phyloP scores from a whole-genome alignment of 148 eudicot species.

The Nepenthes gracilis region DNA sequence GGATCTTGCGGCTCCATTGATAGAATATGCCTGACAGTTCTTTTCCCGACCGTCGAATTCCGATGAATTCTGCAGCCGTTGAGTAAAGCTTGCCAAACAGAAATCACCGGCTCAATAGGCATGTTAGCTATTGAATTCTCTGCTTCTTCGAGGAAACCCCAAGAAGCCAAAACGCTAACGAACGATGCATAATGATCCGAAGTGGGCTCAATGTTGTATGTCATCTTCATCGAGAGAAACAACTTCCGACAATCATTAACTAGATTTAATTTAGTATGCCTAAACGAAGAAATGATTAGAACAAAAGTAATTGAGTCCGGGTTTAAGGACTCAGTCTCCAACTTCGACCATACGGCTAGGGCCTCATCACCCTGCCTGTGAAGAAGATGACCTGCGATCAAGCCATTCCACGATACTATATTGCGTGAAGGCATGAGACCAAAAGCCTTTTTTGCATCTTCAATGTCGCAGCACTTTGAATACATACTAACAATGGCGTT shows the following conservation, averaged over 20 bases:
- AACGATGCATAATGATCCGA: constrained; percentile 67
- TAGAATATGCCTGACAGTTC: constrained; percentile 54
- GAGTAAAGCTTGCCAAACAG: constrained; percentile 78
- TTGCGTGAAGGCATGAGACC: constrained; percentile 38
- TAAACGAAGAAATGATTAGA: constrained; percentile 54
- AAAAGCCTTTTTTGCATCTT: constrained; percentile 42
- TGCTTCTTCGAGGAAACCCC: constrained; percentile 78
- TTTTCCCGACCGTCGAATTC: constrained; percentile 33
- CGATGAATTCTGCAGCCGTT: constrained; percentile 39
- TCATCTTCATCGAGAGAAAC: constrained; percentile 48
- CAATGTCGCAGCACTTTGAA: constrained; percentile 61
- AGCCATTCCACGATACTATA: constrained; percentile 67
- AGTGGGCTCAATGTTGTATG: constrained; percentile 40
- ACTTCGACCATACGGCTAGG: constrained; percentile 48
- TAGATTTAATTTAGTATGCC: constrained; percentile 39
- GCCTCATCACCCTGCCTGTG: constrained; percentile 69
- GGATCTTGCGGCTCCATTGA: constrained; percentile 56
- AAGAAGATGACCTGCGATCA: constrained; percentile 64
- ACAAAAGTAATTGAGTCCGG: constrained; percentile 51
- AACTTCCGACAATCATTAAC: constrained; percentile 49
- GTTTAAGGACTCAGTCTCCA: constrained; percentile 26
- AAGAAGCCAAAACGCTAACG: constrained; percentile 57
- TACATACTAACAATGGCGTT: constrained; percentile 72
- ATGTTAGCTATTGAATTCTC: constrained; percentile 42
- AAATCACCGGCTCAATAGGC: constrained; percentile 50